Evolutionary conservation across 371 early-diverging fungal genomes (phyloP).

Genomic region (Rhizomucor miehei): DNA sequence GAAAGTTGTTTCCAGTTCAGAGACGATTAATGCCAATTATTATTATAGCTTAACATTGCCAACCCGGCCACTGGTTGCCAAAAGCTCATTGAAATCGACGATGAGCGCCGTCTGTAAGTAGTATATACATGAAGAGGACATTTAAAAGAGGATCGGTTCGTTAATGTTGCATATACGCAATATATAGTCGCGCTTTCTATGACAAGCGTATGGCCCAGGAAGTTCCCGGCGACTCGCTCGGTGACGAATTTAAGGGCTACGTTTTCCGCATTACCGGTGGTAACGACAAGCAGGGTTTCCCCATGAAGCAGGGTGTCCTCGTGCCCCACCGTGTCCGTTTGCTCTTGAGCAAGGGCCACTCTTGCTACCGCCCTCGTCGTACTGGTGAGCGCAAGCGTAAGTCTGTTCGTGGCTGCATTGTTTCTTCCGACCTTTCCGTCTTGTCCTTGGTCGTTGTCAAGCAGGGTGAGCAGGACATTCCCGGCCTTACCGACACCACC

Average conservation of each 20-base stretch:
- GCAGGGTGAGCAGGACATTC: constrained; percentile 94
- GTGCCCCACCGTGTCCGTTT: constrained; percentile 93
- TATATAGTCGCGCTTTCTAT: constrained; percentile 88
- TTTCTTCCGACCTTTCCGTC: constrained; percentile 93
- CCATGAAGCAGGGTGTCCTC: constrained; percentile 97
- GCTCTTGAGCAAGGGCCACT: constrained; percentile 95
- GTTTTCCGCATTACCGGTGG: constrained; percentile 99
- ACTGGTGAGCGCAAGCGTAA: constrained; percentile 99
- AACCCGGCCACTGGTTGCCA: constrained; percentile 96
- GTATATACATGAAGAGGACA: not conserved
- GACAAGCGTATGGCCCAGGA: constrained; percentile 97
- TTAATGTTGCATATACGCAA: not conserved
- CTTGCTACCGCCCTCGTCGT: constrained; percentile 98
- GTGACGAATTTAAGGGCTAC: constrained; percentile 99
- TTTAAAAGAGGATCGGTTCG: not conserved
- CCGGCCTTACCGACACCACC: constrained; percentile 94
- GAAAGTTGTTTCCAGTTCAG: too few relatives aligned
- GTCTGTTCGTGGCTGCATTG: constrained; percentile 99
- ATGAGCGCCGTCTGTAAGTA: constrained; percentile 88
- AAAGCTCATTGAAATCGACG: constrained; percentile 93
- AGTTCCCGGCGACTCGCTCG: constrained; percentile 94
- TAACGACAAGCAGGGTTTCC: constrained; percentile 99
- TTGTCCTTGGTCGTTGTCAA: constrained; percentile 94
- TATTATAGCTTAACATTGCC: constrained; percentile 89
- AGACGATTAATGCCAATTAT: not conserved